Evolutionary conservation across 2,329 filamentous ascomycete genomes (phyloP), one percentile per base, ranked within the genome.

Genomic region (Neodidymelliopsis sp.): DNA sequence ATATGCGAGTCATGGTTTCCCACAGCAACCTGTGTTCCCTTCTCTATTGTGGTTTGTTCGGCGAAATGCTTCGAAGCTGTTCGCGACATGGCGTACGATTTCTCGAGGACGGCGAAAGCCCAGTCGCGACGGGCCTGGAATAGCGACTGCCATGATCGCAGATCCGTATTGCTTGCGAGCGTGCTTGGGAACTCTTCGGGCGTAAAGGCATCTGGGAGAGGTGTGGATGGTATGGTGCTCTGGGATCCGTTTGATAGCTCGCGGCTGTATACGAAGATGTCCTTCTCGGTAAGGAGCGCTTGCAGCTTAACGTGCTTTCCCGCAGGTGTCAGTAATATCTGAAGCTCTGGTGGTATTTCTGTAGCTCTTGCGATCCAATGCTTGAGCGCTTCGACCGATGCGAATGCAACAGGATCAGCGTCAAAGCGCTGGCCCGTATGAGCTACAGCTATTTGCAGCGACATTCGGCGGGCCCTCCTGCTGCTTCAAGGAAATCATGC

Each of bases 221-320:
- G 80, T 50, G 77, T 79, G 25, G 81, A 83, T 24, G 78, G 65
- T 34, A 81, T 77, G 53, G 6, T 80, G 64, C 40, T 81, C 64
- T 65, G 77, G 81, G 57, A 56, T 53, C 63, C 53, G 60, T 67
- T 66, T 56, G 74, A 68, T 64, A 77, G 67, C 69, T 76, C 85
- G 54, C 91, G 88, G 73, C 97, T 91, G 74, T 96, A 99, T 41
- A 97, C 84, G 70, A 89, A 97, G 48, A 99, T 86, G 71, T 97
- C 91, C 59, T 85, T 89, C 83, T 97, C 93, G 25, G 84, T 85
- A 57, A 90, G 84, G 36, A 97, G 81, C 25, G 85, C 88, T 67
- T 93, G 89, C 25, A 86, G 79, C 74, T 92, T 92, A 66, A 94
- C 85, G 63, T 90, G 89, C 74, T 89, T 92, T 37, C 93, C 93